Percentiles rank a stretch among this genome's conserved stretches.
Conservation (phyloP, 106 monocot species). For the Cymbidium sinense region DNA sequence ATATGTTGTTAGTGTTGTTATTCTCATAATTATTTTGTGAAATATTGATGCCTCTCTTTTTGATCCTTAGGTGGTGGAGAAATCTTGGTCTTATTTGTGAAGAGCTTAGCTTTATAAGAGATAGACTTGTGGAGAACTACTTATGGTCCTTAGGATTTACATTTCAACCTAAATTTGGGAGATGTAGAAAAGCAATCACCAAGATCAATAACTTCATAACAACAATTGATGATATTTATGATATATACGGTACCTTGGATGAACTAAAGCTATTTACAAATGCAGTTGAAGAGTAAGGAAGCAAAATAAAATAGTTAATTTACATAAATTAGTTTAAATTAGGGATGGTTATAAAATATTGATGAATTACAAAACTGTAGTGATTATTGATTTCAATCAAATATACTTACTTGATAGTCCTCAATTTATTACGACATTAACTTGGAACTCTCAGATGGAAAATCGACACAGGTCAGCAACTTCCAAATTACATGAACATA, state of each 20-base stretch:
- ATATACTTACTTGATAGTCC: no score
- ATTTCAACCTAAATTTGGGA: constrained; percentile 10
- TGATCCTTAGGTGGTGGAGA: constrained; percentile 47
- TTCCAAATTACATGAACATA: constrained; percentile 30
- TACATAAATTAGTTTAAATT: no score
- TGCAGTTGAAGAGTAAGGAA: constrained; percentile 34
- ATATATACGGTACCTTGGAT: constrained; percentile 48
- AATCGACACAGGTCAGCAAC: background rate
- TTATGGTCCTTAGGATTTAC: constrained; percentile 19
- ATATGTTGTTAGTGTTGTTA: no score
- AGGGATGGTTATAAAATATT: no score
- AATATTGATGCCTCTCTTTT: background rate
- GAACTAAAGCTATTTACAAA: constrained; percentile 49
- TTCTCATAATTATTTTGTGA: background rate
- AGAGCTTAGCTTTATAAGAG: constrained; percentile 34
- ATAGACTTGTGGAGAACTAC: constrained; percentile 42
- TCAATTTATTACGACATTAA: background rate
- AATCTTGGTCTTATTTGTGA: constrained; percentile 14
- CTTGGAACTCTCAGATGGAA: constrained; percentile 16
- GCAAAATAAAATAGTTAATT: background rate
- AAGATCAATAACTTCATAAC: constrained; percentile 22
- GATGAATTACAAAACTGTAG: no score
- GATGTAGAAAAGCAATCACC: constrained; percentile 11
- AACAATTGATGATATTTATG: constrained; percentile 53
- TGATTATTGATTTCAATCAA: no score